These are phyloP conservation scores for Teratosphaeria nubilosa DNA, from an alignment of 2,329 filamentous ascomycete species.

Conservation along the genomic window DNA sequence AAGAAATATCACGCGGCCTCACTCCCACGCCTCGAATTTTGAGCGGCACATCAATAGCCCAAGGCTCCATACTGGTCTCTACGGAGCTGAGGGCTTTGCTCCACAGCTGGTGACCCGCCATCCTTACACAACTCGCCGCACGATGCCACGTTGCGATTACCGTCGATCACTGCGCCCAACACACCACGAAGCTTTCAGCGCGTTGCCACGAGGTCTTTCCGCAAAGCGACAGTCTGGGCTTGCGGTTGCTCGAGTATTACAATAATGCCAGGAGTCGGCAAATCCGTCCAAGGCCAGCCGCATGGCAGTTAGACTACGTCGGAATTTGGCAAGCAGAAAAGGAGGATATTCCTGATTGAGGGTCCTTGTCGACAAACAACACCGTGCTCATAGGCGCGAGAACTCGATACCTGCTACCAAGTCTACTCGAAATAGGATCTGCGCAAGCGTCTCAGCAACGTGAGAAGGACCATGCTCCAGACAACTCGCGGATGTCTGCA, in stretches of 20 bases:
- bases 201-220: constrained; percentile 66
- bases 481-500: constrained; percentile 45
- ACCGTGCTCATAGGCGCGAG: constrained; percentile 51
- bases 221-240: constrained; percentile 56
- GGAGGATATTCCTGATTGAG: constrained; percentile 18
- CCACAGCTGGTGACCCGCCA: constrained; percentile 39
- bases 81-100: constrained; percentile 47
- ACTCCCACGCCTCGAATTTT: constrained; percentile 27
- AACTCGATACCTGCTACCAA: neutral
- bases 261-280: constrained; percentile 48
- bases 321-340: constrained; percentile 2
- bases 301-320: constrained; percentile 40
- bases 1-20: constrained; percentile 53
- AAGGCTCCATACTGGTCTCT: constrained; percentile 47
- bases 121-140: constrained; percentile 40
- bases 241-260: constrained; percentile 56
- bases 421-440: constrained; percentile 8
- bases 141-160: constrained; percentile 50
- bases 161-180: constrained; percentile 54
- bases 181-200: constrained; percentile 54
- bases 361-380: constrained; percentile 48
- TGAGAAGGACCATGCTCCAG: neutral
- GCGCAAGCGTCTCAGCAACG: neutral
- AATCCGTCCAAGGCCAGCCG: constrained; percentile 57
- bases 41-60: constrained; percentile 37